Evolutionary conservation across 2,329 filamentous ascomycete species (phyloP).

Genomic region (Trichoderma polysporum): DNA sequence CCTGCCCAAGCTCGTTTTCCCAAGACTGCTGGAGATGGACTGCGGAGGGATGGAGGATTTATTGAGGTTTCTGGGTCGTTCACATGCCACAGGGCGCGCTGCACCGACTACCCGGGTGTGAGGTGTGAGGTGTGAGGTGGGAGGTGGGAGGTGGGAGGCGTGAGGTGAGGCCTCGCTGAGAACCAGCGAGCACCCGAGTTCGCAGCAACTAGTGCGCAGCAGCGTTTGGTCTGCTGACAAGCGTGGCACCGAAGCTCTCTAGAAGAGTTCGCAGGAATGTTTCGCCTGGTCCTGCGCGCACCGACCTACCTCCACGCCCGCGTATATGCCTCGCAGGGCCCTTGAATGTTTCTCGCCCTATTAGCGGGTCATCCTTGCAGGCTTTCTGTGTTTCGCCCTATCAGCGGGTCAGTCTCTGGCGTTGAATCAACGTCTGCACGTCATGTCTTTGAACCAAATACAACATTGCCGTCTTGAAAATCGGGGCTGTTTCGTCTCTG

Average conservation of each 20-base stretch:
- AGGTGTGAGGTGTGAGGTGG: background rate
- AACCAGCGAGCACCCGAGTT: background rate
- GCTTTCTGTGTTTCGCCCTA: background rate
- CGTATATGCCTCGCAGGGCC: constrained; percentile 8
- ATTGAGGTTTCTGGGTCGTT: background rate
- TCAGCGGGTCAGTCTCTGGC: background rate
- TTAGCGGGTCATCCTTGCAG: background rate
- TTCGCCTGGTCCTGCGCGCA: background rate
- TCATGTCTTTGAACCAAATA: background rate
- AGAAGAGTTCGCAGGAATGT: constrained; percentile 6
- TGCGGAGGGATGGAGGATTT: background rate
- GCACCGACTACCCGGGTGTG: constrained; percentile 3
- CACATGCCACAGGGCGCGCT: background rate
- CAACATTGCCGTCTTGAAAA: background rate
- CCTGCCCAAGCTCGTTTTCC: background rate
- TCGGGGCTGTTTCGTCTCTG: background rate
- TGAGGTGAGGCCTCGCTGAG: constrained; percentile 3
- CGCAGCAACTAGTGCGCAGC: background rate
- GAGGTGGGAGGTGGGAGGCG: too few species aligned
- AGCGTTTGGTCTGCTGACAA: constrained; percentile 15
- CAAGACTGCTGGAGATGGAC: background rate
- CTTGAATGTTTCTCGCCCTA: constrained; percentile 3
- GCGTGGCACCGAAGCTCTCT: background rate
- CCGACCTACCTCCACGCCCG: background rate
- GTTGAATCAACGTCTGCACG: background rate